Conservation (phyloP, 441 rosid genomes). For the Aleurites moluccanus region DNA sequence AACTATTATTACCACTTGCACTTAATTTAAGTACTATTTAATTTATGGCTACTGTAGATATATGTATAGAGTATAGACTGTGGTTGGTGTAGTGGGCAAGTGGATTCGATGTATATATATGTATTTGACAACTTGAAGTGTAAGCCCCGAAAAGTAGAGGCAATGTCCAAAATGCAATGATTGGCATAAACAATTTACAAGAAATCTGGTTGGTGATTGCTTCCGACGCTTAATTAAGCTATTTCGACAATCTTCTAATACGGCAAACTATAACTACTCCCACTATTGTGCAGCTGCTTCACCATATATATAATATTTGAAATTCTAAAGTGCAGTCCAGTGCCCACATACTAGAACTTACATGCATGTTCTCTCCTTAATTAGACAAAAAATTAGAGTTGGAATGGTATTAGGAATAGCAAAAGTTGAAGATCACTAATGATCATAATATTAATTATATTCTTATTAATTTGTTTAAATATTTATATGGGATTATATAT, state of each 20-base stretch:
- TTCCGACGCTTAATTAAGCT: too few relatives aligned
- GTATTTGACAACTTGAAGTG: constrained; percentile 4
- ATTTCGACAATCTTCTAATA: not conserved
- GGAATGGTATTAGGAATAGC: not conserved
- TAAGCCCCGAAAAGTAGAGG: constrained; percentile 4
- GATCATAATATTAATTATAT: too few relatives aligned
- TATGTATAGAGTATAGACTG: not conserved
- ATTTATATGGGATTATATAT: too few relatives aligned
- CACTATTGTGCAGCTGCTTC: constrained; percentile 5
- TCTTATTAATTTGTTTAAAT: too few relatives aligned
- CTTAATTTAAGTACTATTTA: too few relatives aligned
- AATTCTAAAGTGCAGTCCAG: constrained; percentile 4
- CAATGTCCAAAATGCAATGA: not conserved
- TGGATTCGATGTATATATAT: not conserved
- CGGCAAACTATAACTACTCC: constrained; percentile 9
- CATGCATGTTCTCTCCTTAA: not conserved
- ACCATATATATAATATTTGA: not conserved
- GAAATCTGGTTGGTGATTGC: too few relatives aligned
- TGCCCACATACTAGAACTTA: not conserved
- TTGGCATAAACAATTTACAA: not conserved
- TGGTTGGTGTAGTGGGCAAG: constrained; percentile 9
- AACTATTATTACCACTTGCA: too few relatives aligned
- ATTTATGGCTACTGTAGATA: not conserved
- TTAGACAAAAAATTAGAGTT: not conserved
- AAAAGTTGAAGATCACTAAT: not conserved